Evolutionary conservation across 2,329 filamentous ascomycete species (phyloP), one percentile per base, ranked within the genome.

Genomic region (Monilinia fructicola): DNA sequence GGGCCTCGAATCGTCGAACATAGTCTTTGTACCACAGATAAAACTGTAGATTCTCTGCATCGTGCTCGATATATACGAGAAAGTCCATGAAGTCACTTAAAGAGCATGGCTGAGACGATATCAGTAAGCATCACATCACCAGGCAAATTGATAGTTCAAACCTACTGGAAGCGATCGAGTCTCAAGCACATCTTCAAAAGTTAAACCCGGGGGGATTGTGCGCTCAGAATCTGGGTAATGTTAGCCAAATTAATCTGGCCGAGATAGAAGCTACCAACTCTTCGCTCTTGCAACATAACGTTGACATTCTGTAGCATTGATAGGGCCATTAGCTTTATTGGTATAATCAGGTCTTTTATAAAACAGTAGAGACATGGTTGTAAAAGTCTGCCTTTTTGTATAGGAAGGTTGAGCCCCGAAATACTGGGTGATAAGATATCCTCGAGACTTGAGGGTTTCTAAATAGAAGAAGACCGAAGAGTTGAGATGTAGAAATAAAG

Each of bases 51-150:
- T 94, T 94, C 79, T 95, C 91, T 63, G 91, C 90, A 28, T 88
- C 83, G 70, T 89, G 85, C 77, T 94, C 90, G 68, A 94, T 86
- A 76, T 94, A 93, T 68, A 90, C 83, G 68, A 94, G 84, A 72
- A 93, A 94, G 77, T 92, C 90, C 88, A 94, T 92, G 76, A 95
- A 93, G 76, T 95, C 90, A 52, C 89, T 86, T 44, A 88, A 79
- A 2, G 90, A 93, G 78, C 90, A 90, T 66, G 91, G 91, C 91
- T 93, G 59, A 2, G 18, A 23, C 11, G 44, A 71, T 62, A 67
- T 28, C 11, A 21, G 44, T 28, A 61, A 26, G 26, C 16, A 11
- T 31, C 11, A 23, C 7, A 12, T 60, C 1, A 10, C 40, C 16
- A 12, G 31, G 31, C n/a, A 38, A 14, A 58, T 23, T 40, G 26